Evolutionary conservation across 352 stramenopile genomes (phyloP), one percentile per base, ranked within the genome.

Genomic region (Phytophthora sp.): DNA sequence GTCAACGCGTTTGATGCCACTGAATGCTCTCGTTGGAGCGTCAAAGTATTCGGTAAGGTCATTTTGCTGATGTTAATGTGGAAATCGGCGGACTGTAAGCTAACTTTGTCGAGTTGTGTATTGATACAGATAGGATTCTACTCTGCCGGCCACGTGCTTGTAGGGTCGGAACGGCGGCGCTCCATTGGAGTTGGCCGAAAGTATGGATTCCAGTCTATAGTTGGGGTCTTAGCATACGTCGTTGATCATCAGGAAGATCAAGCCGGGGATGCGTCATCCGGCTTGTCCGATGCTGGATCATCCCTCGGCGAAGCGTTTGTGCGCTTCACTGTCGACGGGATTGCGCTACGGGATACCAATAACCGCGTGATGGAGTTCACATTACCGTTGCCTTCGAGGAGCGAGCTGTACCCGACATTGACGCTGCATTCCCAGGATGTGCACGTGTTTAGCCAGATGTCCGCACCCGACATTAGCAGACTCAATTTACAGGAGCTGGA

Each of bases 381-480:
- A 20, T 45, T 93, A 35, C 69, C 73, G 21, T 83, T 93, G 33
- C 82, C 86, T 23, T 69, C 83, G 0, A 66, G 73, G 23, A 83
- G 76, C 20, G 88, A 96, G 47, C 68, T 96, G 60, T 96, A 85
- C 54, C 88, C 88, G 57, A 96, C 88, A 2, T 71, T 96, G 58
- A 93, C 86, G 23, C 76, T 96, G 35, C 86, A 96, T 74, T 93
- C 86, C 21, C 87, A 91, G 41, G 81, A 89, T 45, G 73, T 92
- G 18, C 82, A 89, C 42, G 86, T 93, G 12, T 84, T 89, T 51
- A 86, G 84, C 29, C 83, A 86, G 24, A 93, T 96, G 65, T 94
- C 86, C 41, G 79, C 78, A 24, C 77, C 86, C 1, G 86, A 94
- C 54, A 85, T 94, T 38, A 75, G 62, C 7, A 46, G 57, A 3